Evolutionary conservation across 768 basidiomycete genomes (phyloP).

Genomic region (Lactarius vividus): DNA sequence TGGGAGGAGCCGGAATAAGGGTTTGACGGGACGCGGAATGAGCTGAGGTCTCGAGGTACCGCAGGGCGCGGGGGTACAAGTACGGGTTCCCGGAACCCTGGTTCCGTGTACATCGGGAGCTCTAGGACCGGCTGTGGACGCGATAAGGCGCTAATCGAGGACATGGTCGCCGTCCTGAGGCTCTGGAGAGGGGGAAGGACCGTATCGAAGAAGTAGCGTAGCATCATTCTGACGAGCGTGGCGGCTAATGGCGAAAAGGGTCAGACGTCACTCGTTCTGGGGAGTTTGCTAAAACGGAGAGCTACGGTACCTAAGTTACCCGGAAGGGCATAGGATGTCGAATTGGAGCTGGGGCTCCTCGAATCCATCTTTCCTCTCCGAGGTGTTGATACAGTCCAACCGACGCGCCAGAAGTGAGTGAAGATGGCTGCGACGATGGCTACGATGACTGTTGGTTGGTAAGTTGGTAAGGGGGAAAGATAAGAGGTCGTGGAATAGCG

Average conservation of each 20-base stretch:
- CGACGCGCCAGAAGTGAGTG: slow-evolving; percentile 3
- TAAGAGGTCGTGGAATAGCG: neutral
- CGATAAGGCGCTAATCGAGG: neutral
- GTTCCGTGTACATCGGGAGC: slow-evolving; percentile 8
- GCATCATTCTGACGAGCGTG: slow-evolving; percentile 9
- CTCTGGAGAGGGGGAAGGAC: slow-evolving; percentile 10
- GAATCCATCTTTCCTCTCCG: slow-evolving; percentile 3
- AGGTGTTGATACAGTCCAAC: neutral
- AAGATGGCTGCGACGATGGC: slow-evolving; percentile 5
- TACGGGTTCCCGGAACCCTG: slow-evolving; percentile 10
- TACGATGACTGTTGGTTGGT: slow-evolving; percentile 19
- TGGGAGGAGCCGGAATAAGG: slow-evolving; percentile 6
- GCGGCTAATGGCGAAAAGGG: neutral
- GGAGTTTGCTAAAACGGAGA: too few species aligned
- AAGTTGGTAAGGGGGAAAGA: neutral
- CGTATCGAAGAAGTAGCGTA: slow-evolving; percentile 6
- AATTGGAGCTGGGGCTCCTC: neutral
- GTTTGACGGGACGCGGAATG: slow-evolving; percentile 21
- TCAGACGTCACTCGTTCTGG: too few species aligned
- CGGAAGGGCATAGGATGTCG: neutral
- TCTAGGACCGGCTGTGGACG: neutral
- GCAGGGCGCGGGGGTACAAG: slow-evolving; percentile 9
- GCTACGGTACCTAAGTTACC: neutral
- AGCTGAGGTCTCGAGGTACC: slow-evolving; percentile 14
- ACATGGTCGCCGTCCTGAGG: slow-evolving; percentile 6